A percentile compares a stretch with the other conserved stretches of the same genome.
phyloP scores from a whole-genome alignment of 2,329 filamentous ascomycete species.

The Diaporthe destruens region DNA sequence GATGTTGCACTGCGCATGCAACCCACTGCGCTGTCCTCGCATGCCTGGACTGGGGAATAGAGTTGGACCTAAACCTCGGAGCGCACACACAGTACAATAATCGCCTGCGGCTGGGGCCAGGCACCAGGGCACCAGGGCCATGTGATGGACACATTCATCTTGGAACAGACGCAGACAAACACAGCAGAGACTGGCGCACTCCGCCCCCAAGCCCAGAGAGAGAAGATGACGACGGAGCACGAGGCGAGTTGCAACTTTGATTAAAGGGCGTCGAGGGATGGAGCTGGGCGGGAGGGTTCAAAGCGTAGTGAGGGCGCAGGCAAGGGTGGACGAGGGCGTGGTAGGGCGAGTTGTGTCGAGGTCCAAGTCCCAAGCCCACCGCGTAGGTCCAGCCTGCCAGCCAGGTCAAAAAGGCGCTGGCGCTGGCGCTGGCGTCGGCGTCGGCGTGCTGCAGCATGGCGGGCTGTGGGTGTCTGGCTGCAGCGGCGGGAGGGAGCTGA shows the following conservation, averaged over 20 bases:
- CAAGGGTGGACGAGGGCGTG: conserved; percentile 27
- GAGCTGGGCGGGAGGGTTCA: conserved; percentile 31
- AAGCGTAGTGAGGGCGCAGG: conserved; percentile 33
- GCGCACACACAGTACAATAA: background rate
- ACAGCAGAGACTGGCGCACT: background rate
- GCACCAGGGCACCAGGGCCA: background rate
- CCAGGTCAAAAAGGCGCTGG: conserved; percentile 19
- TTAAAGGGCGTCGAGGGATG: conserved; percentile 37
- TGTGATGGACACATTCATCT: background rate
- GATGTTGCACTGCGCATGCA: conserved; percentile 31
- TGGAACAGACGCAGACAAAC: background rate
- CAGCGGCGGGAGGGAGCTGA: conserved; percentile 27
- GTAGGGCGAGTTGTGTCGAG: background rate
- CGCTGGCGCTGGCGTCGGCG: conserved; percentile 15
- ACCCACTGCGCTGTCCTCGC: conserved; percentile 30
- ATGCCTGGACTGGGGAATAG: conserved; percentile 15
- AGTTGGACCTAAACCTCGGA: conserved; percentile 26
- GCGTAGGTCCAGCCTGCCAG: no score
- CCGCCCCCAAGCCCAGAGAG: conserved; percentile 14
- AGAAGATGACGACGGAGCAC: conserved; percentile 26
- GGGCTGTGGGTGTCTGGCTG: conserved; percentile 29
- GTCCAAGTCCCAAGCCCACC: background rate
- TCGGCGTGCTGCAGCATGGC: conserved; percentile 21
- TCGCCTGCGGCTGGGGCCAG: conserved; percentile 9
- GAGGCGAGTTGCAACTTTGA: conserved; percentile 31